Conservation (phyloP, 1,284 basidiomycete species). For the Serendipita sp. region DNA sequence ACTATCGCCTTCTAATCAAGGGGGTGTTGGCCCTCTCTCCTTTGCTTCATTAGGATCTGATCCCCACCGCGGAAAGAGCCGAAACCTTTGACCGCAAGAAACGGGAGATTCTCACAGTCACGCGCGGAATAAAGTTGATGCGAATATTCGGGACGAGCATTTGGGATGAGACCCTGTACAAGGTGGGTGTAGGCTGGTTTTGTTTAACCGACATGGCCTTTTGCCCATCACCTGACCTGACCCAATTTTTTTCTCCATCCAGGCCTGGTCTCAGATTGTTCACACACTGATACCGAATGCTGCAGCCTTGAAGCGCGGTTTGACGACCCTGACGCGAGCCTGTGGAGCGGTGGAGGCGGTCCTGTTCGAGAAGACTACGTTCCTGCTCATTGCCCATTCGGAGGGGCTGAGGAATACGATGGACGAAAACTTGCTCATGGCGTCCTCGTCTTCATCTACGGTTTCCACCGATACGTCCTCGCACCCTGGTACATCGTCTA, state of each 20-base stretch:
- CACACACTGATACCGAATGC: constrained; percentile 94
- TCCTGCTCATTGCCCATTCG: constrained; percentile 72
- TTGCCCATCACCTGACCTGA: too few species aligned
- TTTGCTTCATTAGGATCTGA: constrained; percentile 15
- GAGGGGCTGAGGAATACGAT: constrained; percentile 18
- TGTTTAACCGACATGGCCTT: constrained; percentile 5
- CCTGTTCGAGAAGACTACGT: constrained; percentile 92
- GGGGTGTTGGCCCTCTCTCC: not conserved
- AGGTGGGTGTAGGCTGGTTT: constrained; percentile 34
- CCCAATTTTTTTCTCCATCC: not conserved
- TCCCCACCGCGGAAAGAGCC: constrained; percentile 40
- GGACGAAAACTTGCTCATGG: constrained; percentile 22
- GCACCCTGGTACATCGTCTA: not conserved
- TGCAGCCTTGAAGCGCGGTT: constrained; percentile 70
- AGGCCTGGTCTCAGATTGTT: constrained; percentile 98
- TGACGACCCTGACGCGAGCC: constrained; percentile 71
- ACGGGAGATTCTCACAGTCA: constrained; percentile 50
- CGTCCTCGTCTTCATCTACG: constrained; percentile 18
- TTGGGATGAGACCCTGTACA: constrained; percentile 95
- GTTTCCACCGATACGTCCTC: constrained; percentile 1
- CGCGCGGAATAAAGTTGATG: constrained; percentile 37
- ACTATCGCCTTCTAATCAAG: not conserved
- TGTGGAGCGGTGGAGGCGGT: constrained; percentile 88
- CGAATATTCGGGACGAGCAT: constrained; percentile 86
- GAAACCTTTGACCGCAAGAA: constrained; percentile 53